Conservation (phyloP, 2,329 filamentous ascomycete genomes). For the Microsporum ferrugineum region DNA sequence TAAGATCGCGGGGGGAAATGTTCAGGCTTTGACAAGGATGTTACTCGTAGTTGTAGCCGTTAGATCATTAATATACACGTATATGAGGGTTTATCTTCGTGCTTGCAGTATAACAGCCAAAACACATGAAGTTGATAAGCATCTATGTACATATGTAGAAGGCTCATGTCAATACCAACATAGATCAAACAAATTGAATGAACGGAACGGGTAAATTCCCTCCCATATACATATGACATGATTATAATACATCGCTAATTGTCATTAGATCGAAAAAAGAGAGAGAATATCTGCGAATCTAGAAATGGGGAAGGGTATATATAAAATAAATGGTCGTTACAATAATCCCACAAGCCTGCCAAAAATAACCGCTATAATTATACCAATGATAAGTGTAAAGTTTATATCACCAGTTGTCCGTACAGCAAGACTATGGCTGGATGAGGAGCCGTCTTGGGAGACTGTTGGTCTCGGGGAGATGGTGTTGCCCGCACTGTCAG, state of each 20-base stretch:
- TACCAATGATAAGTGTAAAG: background rate
- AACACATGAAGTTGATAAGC: no score
- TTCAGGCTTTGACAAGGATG: conserved; percentile 32
- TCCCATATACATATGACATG: background rate
- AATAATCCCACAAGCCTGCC: background rate
- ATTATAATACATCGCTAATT: background rate
- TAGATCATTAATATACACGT: background rate
- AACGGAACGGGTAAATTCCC: background rate
- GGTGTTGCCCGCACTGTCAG: background rate
- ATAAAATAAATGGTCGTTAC: background rate
- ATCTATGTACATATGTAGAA: background rate
- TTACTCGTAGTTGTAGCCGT: background rate
- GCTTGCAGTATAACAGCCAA: no score
- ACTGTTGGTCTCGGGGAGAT: background rate
- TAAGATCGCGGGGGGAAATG: conserved; percentile 45
- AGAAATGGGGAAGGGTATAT: background rate
- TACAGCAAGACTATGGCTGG: background rate
- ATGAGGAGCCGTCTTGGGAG: background rate
- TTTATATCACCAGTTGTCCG: background rate
- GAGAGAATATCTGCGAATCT: background rate
- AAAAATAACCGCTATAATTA: background rate
- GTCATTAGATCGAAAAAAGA: background rate
- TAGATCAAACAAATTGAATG: background rate
- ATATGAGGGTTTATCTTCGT: background rate
- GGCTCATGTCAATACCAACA: background rate